phyloP scores from a whole-genome alignment of 78 protist species.

The slime mould (Dictyostelium discoideum) region DNA sequence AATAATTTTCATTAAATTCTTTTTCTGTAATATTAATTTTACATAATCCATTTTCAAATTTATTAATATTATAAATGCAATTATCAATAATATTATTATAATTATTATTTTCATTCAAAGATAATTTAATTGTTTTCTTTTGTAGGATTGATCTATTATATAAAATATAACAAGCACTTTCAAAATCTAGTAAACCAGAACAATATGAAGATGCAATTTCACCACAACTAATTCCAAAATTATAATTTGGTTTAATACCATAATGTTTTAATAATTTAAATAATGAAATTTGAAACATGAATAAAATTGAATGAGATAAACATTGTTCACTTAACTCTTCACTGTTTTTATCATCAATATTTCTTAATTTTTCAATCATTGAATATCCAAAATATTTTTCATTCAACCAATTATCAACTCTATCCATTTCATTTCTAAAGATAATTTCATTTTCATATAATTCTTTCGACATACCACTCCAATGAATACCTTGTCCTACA shows the following conservation, averaged over 20 bases:
- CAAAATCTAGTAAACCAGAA: background rate
- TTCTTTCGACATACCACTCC: background rate
- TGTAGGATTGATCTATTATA: background rate
- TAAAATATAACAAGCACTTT: background rate
- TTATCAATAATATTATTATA: too few species aligned
- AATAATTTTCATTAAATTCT: background rate
- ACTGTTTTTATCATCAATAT: background rate
- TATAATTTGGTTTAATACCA: conserved; percentile 15
- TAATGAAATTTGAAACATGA: conserved; percentile 37
- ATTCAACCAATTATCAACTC: background rate
- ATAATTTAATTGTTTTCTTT: background rate
- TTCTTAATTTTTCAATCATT: background rate
- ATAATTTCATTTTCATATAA: background rate
- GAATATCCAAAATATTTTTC: background rate
- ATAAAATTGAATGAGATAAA: conserved; percentile 23
- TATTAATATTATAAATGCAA: too few species aligned
- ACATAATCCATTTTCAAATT: background rate
- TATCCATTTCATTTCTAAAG: background rate
- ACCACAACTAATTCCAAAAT: background rate
- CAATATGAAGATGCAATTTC: background rate
- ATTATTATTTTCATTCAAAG: background rate
- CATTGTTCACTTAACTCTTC: background rate
- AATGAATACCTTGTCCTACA: background rate
- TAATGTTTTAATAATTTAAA: conserved; percentile 1
- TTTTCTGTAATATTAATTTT: too few species aligned